Evolutionary conservation across 176 grass and related monocot species (phyloP).

Genomic region (Tillandsia leiboldiana): DNA sequence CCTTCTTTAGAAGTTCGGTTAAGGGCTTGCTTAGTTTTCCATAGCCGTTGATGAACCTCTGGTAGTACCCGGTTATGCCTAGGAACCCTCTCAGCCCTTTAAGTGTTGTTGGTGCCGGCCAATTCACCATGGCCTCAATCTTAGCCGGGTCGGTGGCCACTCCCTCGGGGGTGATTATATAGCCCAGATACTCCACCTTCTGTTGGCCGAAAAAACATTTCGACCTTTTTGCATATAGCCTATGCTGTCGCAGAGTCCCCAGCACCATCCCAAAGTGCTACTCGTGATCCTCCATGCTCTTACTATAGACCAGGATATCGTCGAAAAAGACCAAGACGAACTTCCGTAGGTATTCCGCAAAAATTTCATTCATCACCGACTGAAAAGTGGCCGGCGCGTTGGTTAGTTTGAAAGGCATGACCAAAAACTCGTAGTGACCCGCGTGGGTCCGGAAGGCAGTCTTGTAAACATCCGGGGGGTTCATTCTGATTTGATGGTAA

Average conservation of each 20-base stretch:
- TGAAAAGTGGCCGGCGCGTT: no score
- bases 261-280: no score
- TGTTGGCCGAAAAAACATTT: neutral
- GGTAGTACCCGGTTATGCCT: neutral
- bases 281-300: no score
- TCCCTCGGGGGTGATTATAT: neutral
- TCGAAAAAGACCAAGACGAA: no score
- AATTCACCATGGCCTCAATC: neutral
- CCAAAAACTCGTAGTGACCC: no score
- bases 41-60: constrained; percentile 10
- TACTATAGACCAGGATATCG: no score
- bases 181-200: constrained; percentile 2
- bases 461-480: no score
- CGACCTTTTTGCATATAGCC: neutral
- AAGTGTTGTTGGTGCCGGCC: neutral
- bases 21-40: neutral
- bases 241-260: neutral
- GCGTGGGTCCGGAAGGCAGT: no score
- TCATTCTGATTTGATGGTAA: no score
- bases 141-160: neutral
- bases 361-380: no score
- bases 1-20: neutral
- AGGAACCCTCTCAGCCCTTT: neutral
- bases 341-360: no score
- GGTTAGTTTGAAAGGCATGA: no score